Conservation (phyloP, 1,284 basidiomycete species). For the Ceratobasidium sp. region DNA sequence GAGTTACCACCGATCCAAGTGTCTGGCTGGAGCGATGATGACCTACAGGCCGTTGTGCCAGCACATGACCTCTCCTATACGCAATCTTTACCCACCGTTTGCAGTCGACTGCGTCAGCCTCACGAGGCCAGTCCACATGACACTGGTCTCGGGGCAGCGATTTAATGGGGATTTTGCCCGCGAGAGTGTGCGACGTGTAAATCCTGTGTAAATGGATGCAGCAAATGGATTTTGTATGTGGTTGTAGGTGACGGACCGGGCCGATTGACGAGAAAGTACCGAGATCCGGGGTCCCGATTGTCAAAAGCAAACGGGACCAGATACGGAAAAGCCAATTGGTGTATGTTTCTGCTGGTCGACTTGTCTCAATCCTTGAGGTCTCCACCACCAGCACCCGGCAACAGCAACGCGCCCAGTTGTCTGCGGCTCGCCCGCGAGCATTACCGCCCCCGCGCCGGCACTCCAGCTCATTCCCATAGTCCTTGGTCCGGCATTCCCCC, state of each 20-base stretch:
- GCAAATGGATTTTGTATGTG: slow-evolving; percentile 13
- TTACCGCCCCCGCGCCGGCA: slow-evolving; percentile 21
- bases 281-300: slow-evolving; percentile 30
- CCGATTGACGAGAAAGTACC: slow-evolving; percentile 35
- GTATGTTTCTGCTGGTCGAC: slow-evolving; percentile 31
- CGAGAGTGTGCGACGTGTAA: slow-evolving; percentile 14
- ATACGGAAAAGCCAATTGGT: slow-evolving; percentile 39
- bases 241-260: background rate
- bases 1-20: background rate
- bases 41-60: slow-evolving; percentile 2
- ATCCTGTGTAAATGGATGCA: background rate
- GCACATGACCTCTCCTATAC: background rate
- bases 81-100: background rate
- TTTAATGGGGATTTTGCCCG: slow-evolving; percentile 22
- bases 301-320: slow-evolving; percentile 28
- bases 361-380: background rate
- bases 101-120: background rate
- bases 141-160: slow-evolving; percentile 7
- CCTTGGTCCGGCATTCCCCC: slow-evolving; percentile 42
- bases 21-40: background rate
- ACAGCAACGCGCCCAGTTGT: slow-evolving; percentile 13
- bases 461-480: slow-evolving; percentile 13
- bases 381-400: slow-evolving; percentile 18
- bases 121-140: slow-evolving; percentile 26
- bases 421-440: slow-evolving; percentile 34